Evolutionary conservation across 1,284 basidiomycete genomes (phyloP).

Genomic region (Trichosporon sp.): DNA sequence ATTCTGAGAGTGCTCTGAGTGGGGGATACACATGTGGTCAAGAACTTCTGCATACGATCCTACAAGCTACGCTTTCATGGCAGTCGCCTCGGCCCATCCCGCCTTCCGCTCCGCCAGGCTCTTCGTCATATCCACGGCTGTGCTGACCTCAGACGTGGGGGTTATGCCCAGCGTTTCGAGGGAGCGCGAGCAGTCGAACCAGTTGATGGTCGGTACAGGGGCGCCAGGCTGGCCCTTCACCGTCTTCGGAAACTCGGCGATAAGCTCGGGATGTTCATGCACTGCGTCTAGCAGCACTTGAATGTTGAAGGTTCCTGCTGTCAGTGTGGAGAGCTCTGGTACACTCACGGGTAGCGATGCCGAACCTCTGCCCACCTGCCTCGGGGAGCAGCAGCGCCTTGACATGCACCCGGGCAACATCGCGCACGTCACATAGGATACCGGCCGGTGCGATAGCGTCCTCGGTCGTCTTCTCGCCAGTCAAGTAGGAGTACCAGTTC

Average conservation of each 20-base stretch:
- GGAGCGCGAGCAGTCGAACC: slow-evolving; percentile 36
- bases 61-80: neutral
- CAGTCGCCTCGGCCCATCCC: neutral
- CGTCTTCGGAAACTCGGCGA: slow-evolving; percentile 33
- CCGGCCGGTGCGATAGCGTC: slow-evolving; percentile 37
- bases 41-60: neutral
- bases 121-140: slow-evolving; percentile 38
- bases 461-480: slow-evolving; percentile 36
- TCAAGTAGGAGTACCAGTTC: slow-evolving; percentile 37
- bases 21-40: too few species aligned
- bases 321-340: too few species aligned
- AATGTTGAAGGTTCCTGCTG: slow-evolving; percentile 34
- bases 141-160: slow-evolving; percentile 29
- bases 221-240: slow-evolving; percentile 27
- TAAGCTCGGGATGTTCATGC: slow-evolving; percentile 12
- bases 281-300: slow-evolving; percentile 36
- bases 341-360: slow-evolving; percentile 34
- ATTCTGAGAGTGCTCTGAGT: too few species aligned
- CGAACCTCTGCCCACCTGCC: slow-evolving; percentile 36
- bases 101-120: slow-evolving; percentile 30
- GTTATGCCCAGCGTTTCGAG: slow-evolving; percentile 27
- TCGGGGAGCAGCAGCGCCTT: slow-evolving; percentile 32
- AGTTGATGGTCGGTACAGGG: slow-evolving; percentile 34
- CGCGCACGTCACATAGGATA: slow-evolving; percentile 38
- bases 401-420: slow-evolving; percentile 36